Evolutionary conservation across 2,329 filamentous ascomycete genomes (phyloP).

Genomic region (Diaporthe sp.): DNA sequence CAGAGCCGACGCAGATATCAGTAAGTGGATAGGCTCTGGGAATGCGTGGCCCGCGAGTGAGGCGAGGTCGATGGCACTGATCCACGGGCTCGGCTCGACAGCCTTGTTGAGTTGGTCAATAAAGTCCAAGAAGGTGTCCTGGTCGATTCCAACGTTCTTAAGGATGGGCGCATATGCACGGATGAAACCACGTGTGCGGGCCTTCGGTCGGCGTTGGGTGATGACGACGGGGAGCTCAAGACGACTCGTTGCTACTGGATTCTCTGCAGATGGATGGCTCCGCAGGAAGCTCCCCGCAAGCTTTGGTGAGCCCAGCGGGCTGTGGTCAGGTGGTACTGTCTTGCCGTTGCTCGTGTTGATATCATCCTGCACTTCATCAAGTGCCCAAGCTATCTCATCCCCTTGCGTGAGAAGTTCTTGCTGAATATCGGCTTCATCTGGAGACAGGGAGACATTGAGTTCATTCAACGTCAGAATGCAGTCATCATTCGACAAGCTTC

Average conservation of each 20-base stretch:
- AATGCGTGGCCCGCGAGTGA: constrained; percentile 55
- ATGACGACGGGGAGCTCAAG: constrained; percentile 64
- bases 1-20: constrained; percentile 59
- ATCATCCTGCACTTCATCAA: constrained; percentile 37
- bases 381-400: constrained; percentile 37
- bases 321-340: neutral
- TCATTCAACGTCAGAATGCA: neutral
- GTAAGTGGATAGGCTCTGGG: constrained; percentile 56
- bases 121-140: constrained; percentile 63
- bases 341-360: neutral
- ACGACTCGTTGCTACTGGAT: neutral
- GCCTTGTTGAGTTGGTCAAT: constrained; percentile 62
- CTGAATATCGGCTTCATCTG: neutral
- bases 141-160: constrained; percentile 60
- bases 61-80: constrained; percentile 58
- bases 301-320: neutral
- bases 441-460: neutral
- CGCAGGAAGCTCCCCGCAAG: constrained; percentile 30
- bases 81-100: constrained; percentile 50
- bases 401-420: neutral
- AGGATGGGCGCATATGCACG: constrained; percentile 67
- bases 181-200: constrained; percentile 64
- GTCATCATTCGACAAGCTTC: neutral
- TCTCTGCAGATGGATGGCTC: neutral
- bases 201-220: constrained; percentile 64